Percentiles rank a stretch among this genome's conserved stretches.
phyloP scores from a whole-genome alignment of 2,329 filamentous ascomycete genomes.

The Xylariaceae sp. region DNA sequence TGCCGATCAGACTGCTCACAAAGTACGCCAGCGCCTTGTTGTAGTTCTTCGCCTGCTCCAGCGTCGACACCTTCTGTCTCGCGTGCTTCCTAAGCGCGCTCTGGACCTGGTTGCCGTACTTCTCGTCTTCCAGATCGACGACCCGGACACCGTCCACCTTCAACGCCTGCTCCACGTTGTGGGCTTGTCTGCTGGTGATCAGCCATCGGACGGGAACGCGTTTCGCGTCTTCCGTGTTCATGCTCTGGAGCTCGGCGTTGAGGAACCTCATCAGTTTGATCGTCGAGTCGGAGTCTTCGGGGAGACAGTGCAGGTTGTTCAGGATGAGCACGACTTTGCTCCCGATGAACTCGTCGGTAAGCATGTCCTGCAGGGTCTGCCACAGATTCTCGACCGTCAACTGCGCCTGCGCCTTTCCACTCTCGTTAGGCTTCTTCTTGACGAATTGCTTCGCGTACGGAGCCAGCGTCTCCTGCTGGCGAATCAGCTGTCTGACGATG shows the following conservation, averaged over 20 bases:
- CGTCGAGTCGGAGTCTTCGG: slow-evolving; percentile 32
- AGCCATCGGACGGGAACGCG: slow-evolving; percentile 34
- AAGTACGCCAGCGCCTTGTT: slow-evolving; percentile 39
- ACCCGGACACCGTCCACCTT: slow-evolving; percentile 27
- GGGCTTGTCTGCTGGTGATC: slow-evolving; percentile 34
- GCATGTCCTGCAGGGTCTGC: slow-evolving; percentile 39
- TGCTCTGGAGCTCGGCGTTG: slow-evolving; percentile 25
- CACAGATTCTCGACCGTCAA: slow-evolving; percentile 36
- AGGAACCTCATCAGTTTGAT: slow-evolving; percentile 33
- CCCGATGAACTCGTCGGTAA: slow-evolving; percentile 34
- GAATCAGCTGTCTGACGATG: slow-evolving; percentile 35
- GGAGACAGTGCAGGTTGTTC: slow-evolving; percentile 37
- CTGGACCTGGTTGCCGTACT: slow-evolving; percentile 35
- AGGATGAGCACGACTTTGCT: slow-evolving; percentile 36
- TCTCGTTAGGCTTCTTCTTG: slow-evolving; percentile 30
- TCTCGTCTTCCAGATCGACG: slow-evolving; percentile 34
- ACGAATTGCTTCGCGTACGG: slow-evolving; percentile 33
- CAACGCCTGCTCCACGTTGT: slow-evolving; percentile 30
- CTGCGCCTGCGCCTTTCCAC: slow-evolving; percentile 26
- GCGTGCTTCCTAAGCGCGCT: slow-evolving; percentile 32
- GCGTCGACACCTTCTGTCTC: slow-evolving; percentile 31
- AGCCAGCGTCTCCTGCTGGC: slow-evolving; percentile 30
- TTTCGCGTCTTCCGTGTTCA: slow-evolving; percentile 20
- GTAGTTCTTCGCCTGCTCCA: slow-evolving; percentile 35
- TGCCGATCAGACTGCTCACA: slow-evolving; percentile 37